These are phyloP conservation scores for Chaetomium fimeti DNA, from an alignment of 495 filamentous ascomycete species.

Conservation along the genomic window DNA sequence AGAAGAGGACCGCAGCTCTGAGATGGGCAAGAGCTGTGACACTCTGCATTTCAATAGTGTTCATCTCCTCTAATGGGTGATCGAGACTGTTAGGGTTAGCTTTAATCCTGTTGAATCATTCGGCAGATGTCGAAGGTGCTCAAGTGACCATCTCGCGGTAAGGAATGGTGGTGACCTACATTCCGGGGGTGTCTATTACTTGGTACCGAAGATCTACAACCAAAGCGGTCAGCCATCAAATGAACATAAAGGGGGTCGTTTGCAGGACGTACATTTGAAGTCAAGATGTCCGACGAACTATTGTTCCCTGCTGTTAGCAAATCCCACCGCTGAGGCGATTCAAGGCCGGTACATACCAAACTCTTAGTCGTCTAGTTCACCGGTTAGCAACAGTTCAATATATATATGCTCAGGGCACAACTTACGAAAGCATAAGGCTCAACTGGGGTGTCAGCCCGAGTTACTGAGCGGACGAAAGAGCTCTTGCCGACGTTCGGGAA, in stretches of 20 bases:
- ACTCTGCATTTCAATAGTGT: conserved; percentile 97
- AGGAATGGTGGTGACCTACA: conserved; percentile 38
- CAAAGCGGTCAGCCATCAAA: not conserved
- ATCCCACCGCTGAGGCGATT: not conserved
- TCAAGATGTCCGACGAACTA: conserved; percentile 98
- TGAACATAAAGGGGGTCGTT: not conserved
- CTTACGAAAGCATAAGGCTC: conserved; percentile 88
- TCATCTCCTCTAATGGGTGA: conserved; percentile 98
- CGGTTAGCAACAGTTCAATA: conserved; percentile 4
- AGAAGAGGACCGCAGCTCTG: conserved; percentile 90
- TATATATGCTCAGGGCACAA: not conserved
- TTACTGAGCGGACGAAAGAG: conserved; percentile 86
- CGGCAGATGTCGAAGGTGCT: not conserved
- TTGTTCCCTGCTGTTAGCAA: conserved; percentile 71
- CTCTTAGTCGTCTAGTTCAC: conserved; percentile 73
- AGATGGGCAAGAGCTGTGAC: conserved; percentile 97
- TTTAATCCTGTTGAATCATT: not conserved
- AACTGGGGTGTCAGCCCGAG: conserved; percentile 93
- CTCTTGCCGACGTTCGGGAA: conserved; percentile 99
- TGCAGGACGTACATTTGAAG: conserved; percentile 64
- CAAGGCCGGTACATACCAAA: conserved; percentile 42
- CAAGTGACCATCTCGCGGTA: too few relatives aligned
- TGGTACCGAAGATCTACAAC: conserved; percentile 44
- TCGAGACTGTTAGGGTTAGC: conserved; percentile 56
- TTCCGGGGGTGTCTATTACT: conserved; percentile 81